Evolutionary conservation across 345 rosid species (phyloP).

Genomic region (Aquilaria sinensis): DNA sequence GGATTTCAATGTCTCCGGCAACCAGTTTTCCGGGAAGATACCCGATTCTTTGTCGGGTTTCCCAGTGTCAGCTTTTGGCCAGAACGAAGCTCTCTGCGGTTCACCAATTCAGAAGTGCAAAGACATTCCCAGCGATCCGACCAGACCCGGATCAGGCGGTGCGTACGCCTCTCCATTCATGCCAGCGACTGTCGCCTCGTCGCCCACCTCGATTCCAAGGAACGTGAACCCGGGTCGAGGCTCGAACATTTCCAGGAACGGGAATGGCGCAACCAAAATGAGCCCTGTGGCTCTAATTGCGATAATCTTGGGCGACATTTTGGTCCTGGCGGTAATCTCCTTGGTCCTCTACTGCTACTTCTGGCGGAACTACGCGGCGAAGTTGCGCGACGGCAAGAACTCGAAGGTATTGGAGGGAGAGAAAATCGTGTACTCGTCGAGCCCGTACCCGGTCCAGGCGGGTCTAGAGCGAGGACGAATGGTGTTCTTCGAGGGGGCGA

Average conservation of each 20-base stretch:
- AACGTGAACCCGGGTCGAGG: slow-evolving; percentile 15
- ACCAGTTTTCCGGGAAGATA: slow-evolving; percentile 56
- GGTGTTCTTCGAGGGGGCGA: slow-evolving; percentile 85
- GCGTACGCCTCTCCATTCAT: slow-evolving; percentile 52
- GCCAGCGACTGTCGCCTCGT: slow-evolving; percentile 53
- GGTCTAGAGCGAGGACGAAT: slow-evolving; percentile 71
- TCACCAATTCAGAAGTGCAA: slow-evolving; percentile 48
- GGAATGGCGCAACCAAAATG: slow-evolving; percentile 25
- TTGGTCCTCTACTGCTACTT: slow-evolving; percentile 81
- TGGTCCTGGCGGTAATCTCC: slow-evolving; percentile 57
- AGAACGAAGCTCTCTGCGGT: slow-evolving; percentile 66
- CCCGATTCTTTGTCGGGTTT: slow-evolving; percentile 59
- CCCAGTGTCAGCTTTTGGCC: slow-evolving; percentile 48
- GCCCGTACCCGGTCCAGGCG: slow-evolving; percentile 58
- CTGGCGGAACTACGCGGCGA: slow-evolving; percentile 63
- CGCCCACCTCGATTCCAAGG: slow-evolving; percentile 51
- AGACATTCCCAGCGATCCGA: slow-evolving; percentile 31
- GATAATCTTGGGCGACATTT: slow-evolving; percentile 57
- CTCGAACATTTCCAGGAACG: slow-evolving; percentile 11
- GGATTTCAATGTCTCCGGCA: slow-evolving; percentile 72
- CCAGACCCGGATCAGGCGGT: slow-evolving; percentile 56
- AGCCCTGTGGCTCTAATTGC: slow-evolving; percentile 59
- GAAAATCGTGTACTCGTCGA: slow-evolving; percentile 84
- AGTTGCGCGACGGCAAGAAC: slow-evolving; percentile 41
- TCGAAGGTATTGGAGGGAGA: slow-evolving; percentile 72